A percentile compares a stretch with the other conserved stretches of the same genome.
phyloP scores from a whole-genome alignment of 768 basidiomycete genomes.

The Mycena floridula region DNA sequence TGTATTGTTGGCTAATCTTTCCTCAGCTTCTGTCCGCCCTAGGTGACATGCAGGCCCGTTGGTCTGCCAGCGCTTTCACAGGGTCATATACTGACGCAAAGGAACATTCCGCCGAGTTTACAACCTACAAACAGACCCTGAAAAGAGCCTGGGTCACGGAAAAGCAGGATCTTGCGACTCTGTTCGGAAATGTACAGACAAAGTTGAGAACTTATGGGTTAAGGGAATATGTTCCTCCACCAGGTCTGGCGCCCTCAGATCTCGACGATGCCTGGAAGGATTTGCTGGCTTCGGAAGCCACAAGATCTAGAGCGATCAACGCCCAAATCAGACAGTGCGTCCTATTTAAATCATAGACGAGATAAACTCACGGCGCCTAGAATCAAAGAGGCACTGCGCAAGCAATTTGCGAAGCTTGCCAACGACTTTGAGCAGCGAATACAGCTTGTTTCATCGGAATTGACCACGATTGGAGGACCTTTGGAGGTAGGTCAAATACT shows the following conservation, averaged over 20 bases:
- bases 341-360: not conserved
- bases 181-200: conserved; percentile 91
- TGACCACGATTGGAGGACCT: conserved; percentile 71
- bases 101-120: conserved; percentile 64
- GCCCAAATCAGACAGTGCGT: conserved; percentile 83
- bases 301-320: conserved; percentile 76
- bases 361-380: conserved; percentile 28
- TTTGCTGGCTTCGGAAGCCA: conserved; percentile 70
- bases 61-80: conserved; percentile 60
- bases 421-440: conserved; percentile 71
- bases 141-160: conserved; percentile 89
- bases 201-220: conserved; percentile 90
- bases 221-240: conserved; percentile 74
- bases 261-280: conserved; percentile 73
- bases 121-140: conserved; percentile 75
- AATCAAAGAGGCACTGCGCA: conserved; percentile 76
- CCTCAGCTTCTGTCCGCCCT: conserved; percentile 62
- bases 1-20: conserved; percentile 3
- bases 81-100: conserved; percentile 82
- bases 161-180: conserved; percentile 77
- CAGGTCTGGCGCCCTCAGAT: conserved; percentile 64
- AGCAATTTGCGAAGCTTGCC: conserved; percentile 70
- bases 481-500: conserved; percentile 52
- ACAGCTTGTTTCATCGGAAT: conserved; percentile 58
- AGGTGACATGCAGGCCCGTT: conserved; percentile 57